Conservation (phyloP, 176 grass and related monocot species). For the Lolium perenne region DNA sequence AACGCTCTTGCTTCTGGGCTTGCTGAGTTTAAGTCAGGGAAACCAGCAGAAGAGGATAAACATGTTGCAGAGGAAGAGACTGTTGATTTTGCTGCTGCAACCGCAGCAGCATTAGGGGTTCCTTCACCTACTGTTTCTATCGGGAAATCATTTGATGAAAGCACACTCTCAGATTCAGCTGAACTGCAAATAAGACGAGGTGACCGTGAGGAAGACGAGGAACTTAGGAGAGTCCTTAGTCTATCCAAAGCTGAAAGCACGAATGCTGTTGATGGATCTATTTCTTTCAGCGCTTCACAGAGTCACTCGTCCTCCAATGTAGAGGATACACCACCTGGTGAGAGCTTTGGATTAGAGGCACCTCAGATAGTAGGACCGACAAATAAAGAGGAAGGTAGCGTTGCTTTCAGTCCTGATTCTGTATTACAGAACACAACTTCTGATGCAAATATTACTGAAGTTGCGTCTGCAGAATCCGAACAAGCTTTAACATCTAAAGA, state of each 20-base stretch:
- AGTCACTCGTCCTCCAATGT: slow-evolving; percentile 44
- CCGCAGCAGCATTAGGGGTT: slow-evolving; percentile 82
- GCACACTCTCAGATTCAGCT: slow-evolving; percentile 45
- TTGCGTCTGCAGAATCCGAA: slow-evolving; percentile 29
- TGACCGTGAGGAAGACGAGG: slow-evolving; percentile 89
- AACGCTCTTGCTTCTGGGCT: slow-evolving; percentile 85
- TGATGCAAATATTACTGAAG: slow-evolving; percentile 37
- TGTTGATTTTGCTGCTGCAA: slow-evolving; percentile 92
- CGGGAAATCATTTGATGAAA: slow-evolving; percentile 83
- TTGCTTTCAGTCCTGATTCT: slow-evolving; percentile 25
- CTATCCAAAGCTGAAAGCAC: slow-evolving; percentile 71
- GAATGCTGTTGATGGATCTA: slow-evolving; percentile 50
- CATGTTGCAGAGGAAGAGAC: slow-evolving; percentile 62
- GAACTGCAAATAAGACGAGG: slow-evolving; percentile 60
- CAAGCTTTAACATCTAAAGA: slow-evolving; percentile 43
- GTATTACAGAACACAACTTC: slow-evolving; percentile 28
- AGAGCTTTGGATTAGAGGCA: slow-evolving; percentile 47
- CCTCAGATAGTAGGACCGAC: slow-evolving; percentile 5
- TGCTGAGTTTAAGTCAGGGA: slow-evolving; percentile 66
- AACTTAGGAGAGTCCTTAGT: slow-evolving; percentile 77
- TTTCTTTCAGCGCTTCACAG: slow-evolving; percentile 40
- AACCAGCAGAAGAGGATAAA: slow-evolving; percentile 60
- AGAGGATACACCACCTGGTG: slow-evolving; percentile 46
- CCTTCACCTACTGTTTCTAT: slow-evolving; percentile 76
- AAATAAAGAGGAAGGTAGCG: slow-evolving; percentile 44